phyloP scores from a whole-genome alignment of 129 eudicot genomes.

The Artemisia annua region DNA sequence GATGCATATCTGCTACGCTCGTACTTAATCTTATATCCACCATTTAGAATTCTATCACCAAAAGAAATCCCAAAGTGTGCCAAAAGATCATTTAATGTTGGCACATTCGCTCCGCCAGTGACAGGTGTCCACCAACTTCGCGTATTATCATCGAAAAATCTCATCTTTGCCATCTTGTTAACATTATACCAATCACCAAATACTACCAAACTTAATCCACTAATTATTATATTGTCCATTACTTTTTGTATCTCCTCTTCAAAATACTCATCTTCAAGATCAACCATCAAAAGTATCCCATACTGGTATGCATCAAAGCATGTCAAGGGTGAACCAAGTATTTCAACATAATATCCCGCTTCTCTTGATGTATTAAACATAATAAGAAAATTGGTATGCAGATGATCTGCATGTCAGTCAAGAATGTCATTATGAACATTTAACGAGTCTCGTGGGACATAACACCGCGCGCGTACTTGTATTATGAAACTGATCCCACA shows the following conservation, averaged over 20 bases:
- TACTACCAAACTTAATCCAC: conserved; percentile 65
- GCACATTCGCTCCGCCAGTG: conserved; percentile 79
- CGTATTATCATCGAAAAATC: conserved; percentile 79
- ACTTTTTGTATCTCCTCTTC: conserved; percentile 63
- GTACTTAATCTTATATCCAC: conserved; percentile 53
- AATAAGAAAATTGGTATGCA: conserved; percentile 69
- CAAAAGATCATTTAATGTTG: conserved; percentile 76
- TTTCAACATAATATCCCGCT: conserved; percentile 69
- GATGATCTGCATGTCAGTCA: conserved; percentile 90
- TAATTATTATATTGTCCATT: conserved; percentile 48
- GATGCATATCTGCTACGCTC: conserved; percentile 75
- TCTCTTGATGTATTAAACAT: conserved; percentile 74
- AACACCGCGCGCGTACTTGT: too few species aligned
- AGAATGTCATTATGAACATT: conserved; percentile 94
- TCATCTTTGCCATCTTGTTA: conserved; percentile 71
- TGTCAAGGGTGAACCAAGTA: conserved; percentile 81
- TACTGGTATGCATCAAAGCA: conserved; percentile 73
- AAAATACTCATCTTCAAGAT: conserved; percentile 83
- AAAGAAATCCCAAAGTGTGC: conserved; percentile 78
- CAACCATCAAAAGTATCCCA: conserved; percentile 77
- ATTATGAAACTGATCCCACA: conserved; percentile 96
- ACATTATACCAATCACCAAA: conserved; percentile 86
- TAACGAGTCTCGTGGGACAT: conserved; percentile 86
- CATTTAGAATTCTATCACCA: conserved; percentile 76
- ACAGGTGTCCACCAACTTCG: conserved; percentile 95